Evolutionary conservation across 164 flowering plant species (phyloP).

Genomic region (Kalanchoe fedtschenkoi): DNA sequence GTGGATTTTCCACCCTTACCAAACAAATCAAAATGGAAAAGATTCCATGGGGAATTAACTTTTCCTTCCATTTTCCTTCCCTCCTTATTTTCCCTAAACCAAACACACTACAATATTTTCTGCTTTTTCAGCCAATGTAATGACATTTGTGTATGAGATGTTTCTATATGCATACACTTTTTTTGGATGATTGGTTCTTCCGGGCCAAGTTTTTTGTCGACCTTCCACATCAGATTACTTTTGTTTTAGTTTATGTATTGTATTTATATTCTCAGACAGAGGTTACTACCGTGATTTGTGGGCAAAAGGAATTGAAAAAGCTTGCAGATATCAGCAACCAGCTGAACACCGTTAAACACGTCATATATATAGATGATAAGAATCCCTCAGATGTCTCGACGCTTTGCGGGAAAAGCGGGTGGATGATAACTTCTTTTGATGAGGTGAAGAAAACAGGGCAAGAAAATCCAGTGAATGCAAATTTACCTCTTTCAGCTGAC

Average conservation of each 20-base stretch:
- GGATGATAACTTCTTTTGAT: conserved; percentile 47
- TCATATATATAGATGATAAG: conserved; percentile 77
- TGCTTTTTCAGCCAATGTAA: background rate
- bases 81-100: too few species aligned
- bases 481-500: conserved; percentile 75
- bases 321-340: conserved; percentile 63
- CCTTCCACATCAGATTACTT: background rate
- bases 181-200: background rate
- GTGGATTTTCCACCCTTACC: too few species aligned
- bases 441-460: conserved; percentile 61
- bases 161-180: background rate
- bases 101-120: too few species aligned
- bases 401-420: conserved; percentile 27
- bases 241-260: background rate
- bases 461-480: conserved; percentile 54
- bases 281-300: conserved; percentile 91
- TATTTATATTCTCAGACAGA: conserved; percentile 56
- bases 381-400: conserved; percentile 27
- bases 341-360: conserved; percentile 76
- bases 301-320: conserved; percentile 73
- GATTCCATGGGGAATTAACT: too few species aligned
- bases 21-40: too few species aligned
- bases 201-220: background rate
- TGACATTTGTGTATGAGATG: background rate
- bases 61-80: too few species aligned